Evolutionary conservation across 768 basidiomycete genomes (phyloP).

Genomic region (Naganishia vaughanmartiniae): DNA sequence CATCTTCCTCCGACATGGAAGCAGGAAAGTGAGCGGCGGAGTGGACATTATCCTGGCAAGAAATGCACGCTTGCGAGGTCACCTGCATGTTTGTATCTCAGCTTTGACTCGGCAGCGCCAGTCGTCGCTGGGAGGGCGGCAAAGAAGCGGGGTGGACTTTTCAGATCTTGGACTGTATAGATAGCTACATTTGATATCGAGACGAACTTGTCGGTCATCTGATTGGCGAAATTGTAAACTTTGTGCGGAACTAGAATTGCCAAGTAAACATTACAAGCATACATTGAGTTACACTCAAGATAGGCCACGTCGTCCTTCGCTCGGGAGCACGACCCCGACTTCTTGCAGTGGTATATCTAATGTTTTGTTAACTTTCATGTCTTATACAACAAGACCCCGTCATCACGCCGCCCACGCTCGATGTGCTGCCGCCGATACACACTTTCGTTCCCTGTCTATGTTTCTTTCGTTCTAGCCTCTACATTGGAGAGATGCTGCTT

Average conservation of each 20-base stretch:
- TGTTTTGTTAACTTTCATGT: neutral
- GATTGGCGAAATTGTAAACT: too few species aligned
- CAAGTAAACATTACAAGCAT: too few species aligned
- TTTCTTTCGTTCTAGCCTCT: neutral
- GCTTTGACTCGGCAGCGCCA: neutral
- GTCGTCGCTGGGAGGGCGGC: neutral
- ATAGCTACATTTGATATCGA: neutral
- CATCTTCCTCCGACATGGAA: neutral
- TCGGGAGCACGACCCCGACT: too few species aligned
- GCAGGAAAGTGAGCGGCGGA: neutral
- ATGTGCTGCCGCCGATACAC: neutral
- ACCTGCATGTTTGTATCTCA: neutral
- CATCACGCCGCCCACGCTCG: neutral
- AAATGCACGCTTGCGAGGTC: conserved; percentile 3
- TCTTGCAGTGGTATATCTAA: neutral
- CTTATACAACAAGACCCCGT: neutral
- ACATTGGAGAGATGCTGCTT: conserved; percentile 50
- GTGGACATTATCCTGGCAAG: neutral
- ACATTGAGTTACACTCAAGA: too few species aligned
- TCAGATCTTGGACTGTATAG: conserved; percentile 1
- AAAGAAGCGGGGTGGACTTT: neutral
- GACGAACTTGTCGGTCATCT: too few species aligned
- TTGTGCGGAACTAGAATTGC: too few species aligned
- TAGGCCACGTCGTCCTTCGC: too few species aligned
- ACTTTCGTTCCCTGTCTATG: neutral